Base-by-base conservation (phyloP, 129 eudicot species). In the Daucus carota region DNA sequence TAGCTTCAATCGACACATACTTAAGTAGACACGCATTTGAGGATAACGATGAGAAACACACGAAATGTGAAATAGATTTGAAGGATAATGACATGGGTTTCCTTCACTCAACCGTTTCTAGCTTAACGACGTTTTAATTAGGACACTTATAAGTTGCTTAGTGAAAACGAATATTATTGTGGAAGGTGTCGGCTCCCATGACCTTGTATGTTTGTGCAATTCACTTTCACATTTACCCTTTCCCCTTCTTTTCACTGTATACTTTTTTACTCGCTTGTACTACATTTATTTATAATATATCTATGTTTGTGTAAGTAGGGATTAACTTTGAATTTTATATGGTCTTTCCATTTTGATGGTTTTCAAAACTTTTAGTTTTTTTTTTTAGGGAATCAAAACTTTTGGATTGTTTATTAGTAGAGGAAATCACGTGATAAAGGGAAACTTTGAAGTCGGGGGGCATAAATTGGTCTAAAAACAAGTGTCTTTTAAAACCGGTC, bases 341-440 rank as follows among this genome's bases (percentile, higher is more conserved):
- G 38, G 13, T 33, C 12, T 28, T 65, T 65, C 40, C 36, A 65
- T 67, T 31, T 14, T 33, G 2, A 13, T 26, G 16, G 60, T 1
- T 63, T 54, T 40, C 33, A 18, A n/a, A n/a, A n/a, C n/a, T n/a
- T n/a, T n/a, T n/a, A n/a, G n/a, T n/a, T n/a, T n/a, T n/a, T n/a
- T n/a, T n/a, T n/a, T n/a, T n/a, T n/a, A n/a, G n/a, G n/a, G n/a
- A n/a, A n/a, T n/a, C n/a, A n/a, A n/a, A n/a, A 9, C 43, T 29
- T 50, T 31, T 42, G 3, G 10, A 47, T 26, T n/a, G 50, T 73
- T 65, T 66, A 50, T 75, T 3, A 15, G n/a, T n/a, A 34, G 80
- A 83, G 83, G 48, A 83, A 83, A 83, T 83, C 83, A 74, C 86
- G 82, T 83, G 81, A 78, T 66, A 83, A 83, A 83, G 80, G 57